These are phyloP conservation scores for Dendrothele bispora DNA, from an alignment of 768 basidiomycete species.

Conservation along the genomic window DNA sequence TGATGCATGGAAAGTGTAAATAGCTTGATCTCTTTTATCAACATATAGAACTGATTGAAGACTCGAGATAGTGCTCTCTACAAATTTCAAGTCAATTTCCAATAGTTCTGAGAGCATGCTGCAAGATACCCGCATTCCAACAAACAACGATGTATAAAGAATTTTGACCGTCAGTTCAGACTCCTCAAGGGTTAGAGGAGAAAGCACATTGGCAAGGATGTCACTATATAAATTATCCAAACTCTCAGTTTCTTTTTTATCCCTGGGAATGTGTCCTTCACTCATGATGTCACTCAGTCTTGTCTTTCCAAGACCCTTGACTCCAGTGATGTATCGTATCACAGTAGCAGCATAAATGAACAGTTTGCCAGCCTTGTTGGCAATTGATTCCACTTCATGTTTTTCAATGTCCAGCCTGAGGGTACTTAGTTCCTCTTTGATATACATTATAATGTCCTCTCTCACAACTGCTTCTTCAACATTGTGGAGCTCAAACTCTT, in stretches of 20 bases:
- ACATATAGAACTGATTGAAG: slow-evolving; percentile 2
- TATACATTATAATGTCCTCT: neutral
- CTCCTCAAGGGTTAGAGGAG: neutral
- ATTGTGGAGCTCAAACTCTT: neutral
- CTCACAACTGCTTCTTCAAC: neutral
- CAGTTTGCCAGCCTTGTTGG: neutral
- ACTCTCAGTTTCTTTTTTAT: neutral
- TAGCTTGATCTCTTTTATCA: neutral
- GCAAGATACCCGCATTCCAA: neutral
- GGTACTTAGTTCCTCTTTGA: neutral
- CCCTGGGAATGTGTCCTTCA: no score
- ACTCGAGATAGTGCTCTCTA: neutral
- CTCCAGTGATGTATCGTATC: neutral
- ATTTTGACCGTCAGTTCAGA: neutral
- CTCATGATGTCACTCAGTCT: neutral
- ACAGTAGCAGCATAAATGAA: slow-evolving; percentile 7
- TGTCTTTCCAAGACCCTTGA: neutral
- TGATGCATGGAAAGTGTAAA: slow-evolving; percentile 3
- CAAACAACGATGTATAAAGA: neutral
- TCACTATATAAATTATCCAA: neutral
- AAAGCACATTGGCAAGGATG: neutral
- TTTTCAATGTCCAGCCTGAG: neutral
- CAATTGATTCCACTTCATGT: neutral
- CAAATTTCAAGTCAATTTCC: neutral
- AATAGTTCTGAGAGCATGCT: neutral